Conservation (phyloP, 1,139 yeast species). For the Geotrichum histeridarum region DNA sequence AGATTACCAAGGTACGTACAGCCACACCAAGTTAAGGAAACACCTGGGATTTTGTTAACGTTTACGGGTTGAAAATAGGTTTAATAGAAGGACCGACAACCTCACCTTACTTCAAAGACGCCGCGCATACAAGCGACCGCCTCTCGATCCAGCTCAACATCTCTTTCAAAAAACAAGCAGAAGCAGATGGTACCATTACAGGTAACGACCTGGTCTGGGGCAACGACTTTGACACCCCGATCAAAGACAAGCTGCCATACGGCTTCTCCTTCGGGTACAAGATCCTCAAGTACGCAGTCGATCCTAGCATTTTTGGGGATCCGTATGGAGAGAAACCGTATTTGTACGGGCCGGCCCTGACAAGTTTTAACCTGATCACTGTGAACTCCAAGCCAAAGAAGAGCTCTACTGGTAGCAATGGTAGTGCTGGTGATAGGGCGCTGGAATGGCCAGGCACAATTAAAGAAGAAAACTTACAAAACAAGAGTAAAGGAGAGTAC, state of each 20-base stretch:
- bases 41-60: neutral
- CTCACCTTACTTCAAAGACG: constrained; percentile 26
- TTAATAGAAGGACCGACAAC: neutral
- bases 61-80: neutral
- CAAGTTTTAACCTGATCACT: constrained; percentile 47
- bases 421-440: neutral
- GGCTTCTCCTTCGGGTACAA: constrained; percentile 51
- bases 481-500: neutral
- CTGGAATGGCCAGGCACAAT: constrained; percentile 17
- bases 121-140: constrained; percentile 27
- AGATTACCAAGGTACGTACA: constrained; percentile 12
- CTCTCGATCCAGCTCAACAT: constrained; percentile 34
- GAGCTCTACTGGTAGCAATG: neutral
- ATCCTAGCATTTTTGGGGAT: constrained; percentile 62
- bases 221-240: constrained; percentile 60
- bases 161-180: constrained; percentile 25
- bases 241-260: constrained; percentile 58
- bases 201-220: constrained; percentile 60
- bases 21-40: neutral
- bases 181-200: constrained; percentile 33
- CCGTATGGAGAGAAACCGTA: constrained; percentile 54
- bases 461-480: neutral
- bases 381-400: neutral
- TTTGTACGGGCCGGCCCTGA: constrained; percentile 57
- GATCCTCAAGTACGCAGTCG: constrained; percentile 45